These are phyloP conservation scores for Exsudoporus frostii DNA, from an alignment of 768 basidiomycete species.

Conservation along the genomic window DNA sequence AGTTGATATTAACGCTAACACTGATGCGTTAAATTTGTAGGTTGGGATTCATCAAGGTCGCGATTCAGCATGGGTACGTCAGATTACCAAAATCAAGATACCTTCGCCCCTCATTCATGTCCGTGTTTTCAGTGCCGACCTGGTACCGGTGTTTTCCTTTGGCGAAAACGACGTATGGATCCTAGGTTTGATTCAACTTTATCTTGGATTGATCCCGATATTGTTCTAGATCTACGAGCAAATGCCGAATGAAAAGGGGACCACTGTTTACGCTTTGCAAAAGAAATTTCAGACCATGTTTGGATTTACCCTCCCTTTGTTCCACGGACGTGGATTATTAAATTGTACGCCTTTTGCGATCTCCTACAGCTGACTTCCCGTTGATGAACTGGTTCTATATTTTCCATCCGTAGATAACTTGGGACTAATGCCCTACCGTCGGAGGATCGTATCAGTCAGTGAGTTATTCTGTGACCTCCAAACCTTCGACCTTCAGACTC, in stretches of 20 bases:
- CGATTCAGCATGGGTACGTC: conserved; percentile 80
- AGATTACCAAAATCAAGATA: background rate
- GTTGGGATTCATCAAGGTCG: conserved; percentile 93
- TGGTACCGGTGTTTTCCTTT: conserved; percentile 97
- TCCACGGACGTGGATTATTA: conserved; percentile 91
- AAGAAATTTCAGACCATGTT: conserved; percentile 89
- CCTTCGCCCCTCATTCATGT: conserved; percentile 3
- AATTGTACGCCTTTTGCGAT: conserved; percentile 69
- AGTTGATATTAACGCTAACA: background rate
- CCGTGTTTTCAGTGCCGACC: conserved; percentile 62
- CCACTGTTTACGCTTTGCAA: conserved; percentile 80
- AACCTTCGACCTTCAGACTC: background rate
- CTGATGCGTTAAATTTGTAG: conserved; percentile 34
- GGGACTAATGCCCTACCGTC: conserved; percentile 93
- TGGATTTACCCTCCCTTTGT: conserved; percentile 95
- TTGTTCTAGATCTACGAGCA: conserved; percentile 83
- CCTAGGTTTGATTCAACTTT: background rate
- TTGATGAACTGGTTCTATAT: background rate
- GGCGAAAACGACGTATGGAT: conserved; percentile 92
- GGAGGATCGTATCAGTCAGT: conserved; percentile 95
- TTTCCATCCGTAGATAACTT: conserved; percentile 65
- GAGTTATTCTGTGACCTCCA: conserved; percentile 37
- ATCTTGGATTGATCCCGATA: background rate
- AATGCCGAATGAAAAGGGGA: conserved; percentile 93
- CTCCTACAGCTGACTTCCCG: background rate